phyloP scores from a whole-genome alignment of 1,139 yeast species.

The Yamadazyma siamensis region DNA sequence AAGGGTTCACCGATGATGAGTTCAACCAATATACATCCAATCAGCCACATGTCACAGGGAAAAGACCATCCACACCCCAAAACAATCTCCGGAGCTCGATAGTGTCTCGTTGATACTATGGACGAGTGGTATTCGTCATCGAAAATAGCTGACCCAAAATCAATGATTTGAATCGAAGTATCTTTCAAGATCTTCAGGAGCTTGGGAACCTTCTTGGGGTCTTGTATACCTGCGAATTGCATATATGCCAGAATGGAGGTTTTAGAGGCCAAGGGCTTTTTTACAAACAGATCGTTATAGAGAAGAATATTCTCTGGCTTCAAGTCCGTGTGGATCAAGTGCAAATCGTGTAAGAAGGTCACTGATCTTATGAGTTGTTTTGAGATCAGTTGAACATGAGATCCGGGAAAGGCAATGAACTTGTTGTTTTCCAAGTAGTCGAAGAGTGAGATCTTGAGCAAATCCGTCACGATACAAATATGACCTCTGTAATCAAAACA shows the following conservation, averaged over 20 bases:
- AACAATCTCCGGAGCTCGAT: conserved; percentile 95
- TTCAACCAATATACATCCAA: conserved; percentile 92
- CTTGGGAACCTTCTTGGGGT: conserved; percentile 33
- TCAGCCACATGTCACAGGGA: conserved; percentile 95
- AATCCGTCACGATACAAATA: conserved; percentile 88
- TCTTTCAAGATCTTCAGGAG: conserved; percentile 57
- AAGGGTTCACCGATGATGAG: conserved; percentile 93
- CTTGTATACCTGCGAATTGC: conserved; percentile 19
- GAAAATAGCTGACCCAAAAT: conserved; percentile 94
- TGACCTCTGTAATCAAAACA: conserved; percentile 94
- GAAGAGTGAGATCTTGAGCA: conserved; percentile 78
- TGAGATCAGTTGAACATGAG: conserved; percentile 85
- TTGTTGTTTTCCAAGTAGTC: conserved; percentile 83
- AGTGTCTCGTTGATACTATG: conserved; percentile 91
- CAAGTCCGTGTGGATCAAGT: conserved; percentile 88
- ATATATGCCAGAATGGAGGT: conserved; percentile 34
- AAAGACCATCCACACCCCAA: conserved; percentile 90
- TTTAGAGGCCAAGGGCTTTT: conserved; percentile 31
- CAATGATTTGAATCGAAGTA: conserved; percentile 86
- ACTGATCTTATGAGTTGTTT: conserved; percentile 84
- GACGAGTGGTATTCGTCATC: conserved; percentile 91
- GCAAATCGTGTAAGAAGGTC: conserved; percentile 84
- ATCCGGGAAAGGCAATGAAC: conserved; percentile 72
- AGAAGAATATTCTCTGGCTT: conserved; percentile 92
- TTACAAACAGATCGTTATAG: conserved; percentile 51